These are phyloP conservation scores for Pyrenochaeta sp. DNA, from an alignment of 2,329 filamentous ascomycete species.

Conservation along the genomic window DNA sequence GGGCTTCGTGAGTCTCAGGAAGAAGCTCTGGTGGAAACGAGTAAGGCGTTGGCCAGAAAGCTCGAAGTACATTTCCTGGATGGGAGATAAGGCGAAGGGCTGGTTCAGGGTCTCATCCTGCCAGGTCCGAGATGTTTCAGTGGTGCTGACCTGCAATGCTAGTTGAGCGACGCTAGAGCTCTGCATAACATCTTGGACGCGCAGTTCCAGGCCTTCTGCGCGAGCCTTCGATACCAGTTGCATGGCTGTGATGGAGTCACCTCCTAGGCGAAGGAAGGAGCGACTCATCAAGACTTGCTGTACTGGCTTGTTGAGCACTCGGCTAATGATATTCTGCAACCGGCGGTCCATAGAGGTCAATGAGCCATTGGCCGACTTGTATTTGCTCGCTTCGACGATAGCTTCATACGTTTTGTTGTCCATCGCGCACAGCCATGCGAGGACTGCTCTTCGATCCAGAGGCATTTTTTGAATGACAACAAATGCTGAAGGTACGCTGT, in stretches of 20 bases:
- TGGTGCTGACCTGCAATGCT: slow-evolving; percentile 5
- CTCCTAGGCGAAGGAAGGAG: slow-evolving; percentile 32
- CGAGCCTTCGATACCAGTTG: slow-evolving; percentile 22
- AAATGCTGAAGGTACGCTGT: too few relatives aligned
- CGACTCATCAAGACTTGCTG: slow-evolving; percentile 10
- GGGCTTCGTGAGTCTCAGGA: neutral
- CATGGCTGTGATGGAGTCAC: slow-evolving; percentile 38
- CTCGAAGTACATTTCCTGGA: neutral
- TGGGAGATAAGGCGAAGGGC: neutral
- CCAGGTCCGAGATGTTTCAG: too few relatives aligned
- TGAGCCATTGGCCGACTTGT: too few relatives aligned
- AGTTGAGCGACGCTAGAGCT: neutral
- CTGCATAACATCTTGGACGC: too few relatives aligned
- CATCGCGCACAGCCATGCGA: too few relatives aligned
- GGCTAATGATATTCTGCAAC: too few relatives aligned
- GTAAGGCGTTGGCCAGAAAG: neutral
- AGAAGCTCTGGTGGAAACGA: neutral
- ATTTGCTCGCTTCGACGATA: too few relatives aligned
- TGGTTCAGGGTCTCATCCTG: neutral
- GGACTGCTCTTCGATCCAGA: too few relatives aligned
- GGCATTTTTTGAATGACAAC: too few relatives aligned
- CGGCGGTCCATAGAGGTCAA: too few relatives aligned
- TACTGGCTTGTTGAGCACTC: slow-evolving; percentile 1
- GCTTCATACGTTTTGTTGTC: too few relatives aligned
- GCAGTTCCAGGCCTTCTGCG: neutral